phyloP scores from a whole-genome alignment of 306 rosid genomes.

The Gastrolobium villosum region DNA sequence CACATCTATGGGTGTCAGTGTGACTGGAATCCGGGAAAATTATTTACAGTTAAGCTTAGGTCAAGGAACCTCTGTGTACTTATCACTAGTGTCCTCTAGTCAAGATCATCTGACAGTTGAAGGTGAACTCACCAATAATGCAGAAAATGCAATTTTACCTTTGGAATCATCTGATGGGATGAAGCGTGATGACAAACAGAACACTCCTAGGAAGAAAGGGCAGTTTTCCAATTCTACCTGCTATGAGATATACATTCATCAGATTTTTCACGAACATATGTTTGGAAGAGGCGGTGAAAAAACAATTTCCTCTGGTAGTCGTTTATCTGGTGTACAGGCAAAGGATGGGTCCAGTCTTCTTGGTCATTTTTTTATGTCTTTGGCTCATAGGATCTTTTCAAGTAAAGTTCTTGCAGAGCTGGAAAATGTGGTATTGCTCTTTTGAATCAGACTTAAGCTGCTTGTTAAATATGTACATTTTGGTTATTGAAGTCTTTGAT shows the following conservation, averaged over 20 bases:
- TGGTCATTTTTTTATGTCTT: conserved; percentile 86
- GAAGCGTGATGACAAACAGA: conserved; percentile 64
- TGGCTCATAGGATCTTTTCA: conserved; percentile 88
- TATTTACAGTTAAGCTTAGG: conserved; percentile 82
- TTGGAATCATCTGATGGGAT: conserved; percentile 80
- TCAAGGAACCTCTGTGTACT: conserved; percentile 79
- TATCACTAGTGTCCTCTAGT: conserved; percentile 72
- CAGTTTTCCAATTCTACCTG: conserved; percentile 64
- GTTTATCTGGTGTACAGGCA: conserved; percentile 58
- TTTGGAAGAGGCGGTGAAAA: conserved; percentile 72
- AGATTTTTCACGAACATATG: conserved; percentile 80
- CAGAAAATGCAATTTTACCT: conserved; percentile 72
- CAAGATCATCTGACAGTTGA: conserved; percentile 63
- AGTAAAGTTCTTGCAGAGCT: conserved; percentile 84
- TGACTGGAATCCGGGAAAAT: conserved; percentile 91
- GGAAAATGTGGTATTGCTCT: conserved; percentile 78
- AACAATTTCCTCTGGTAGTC: conserved; percentile 55
- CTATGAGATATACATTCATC: conserved; percentile 90
- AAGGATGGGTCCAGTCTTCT: conserved; percentile 84
- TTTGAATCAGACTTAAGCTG: conserved; percentile 36
- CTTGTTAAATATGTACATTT: conserved; percentile 39
- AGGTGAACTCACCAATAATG: conserved; percentile 51
- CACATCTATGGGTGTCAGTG: conserved; percentile 75
- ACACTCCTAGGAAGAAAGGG: conserved; percentile 58
- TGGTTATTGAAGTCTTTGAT: conserved; percentile 36